Evolutionary conservation across 257 asterid species (phyloP), one percentile per base, ranked within the genome.

Genomic region (Vinca minor): DNA sequence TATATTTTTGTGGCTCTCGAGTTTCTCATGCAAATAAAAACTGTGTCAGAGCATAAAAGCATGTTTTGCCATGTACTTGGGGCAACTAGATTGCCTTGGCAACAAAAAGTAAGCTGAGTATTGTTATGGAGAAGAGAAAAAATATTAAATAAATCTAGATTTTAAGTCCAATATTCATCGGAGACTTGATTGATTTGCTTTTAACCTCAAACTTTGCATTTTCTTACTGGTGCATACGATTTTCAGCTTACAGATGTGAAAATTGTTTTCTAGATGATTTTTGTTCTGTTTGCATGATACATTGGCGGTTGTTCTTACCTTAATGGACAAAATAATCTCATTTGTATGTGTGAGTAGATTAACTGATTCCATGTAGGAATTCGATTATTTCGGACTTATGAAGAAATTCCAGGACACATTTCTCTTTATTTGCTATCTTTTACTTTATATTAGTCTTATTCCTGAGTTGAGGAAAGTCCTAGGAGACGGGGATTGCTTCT

Each of bases 401-500:
- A 55, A 29, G 41, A 35, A 28, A 31, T 32, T 55, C 39, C 39
- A 29, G 61, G 35, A 26, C 10, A 53, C 28, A 32, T 6, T 56
- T 56, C 62, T 56, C 13, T 18, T 15, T 56, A 14, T 35, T 49
- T 50, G 39, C 61, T 17, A 26, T 20, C 18, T 28, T 11, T 57
- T 29, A 23, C 56, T 23, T 9, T 10, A 62, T 35, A 6, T 39
- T 50, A 6, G 6, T 25, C 2, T 13, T 14, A 34, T 29, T 18
- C 29, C 60, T 55, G 17, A 29, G 60, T 26, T 54, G 28, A 29
- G 38, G 60, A 17, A 29, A 55, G 60, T 55, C n/a, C 60, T 29
- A 13, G 23, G 25, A 15, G 7, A n/a, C n/a, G 25, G 41, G 4
- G 10, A 10, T 56, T 28, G 45, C 57, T 49, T 25, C 1, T 11